Conservation (phyloP, 495 filamentous ascomycete genomes). For the Hypoxylon intermedium region DNA sequence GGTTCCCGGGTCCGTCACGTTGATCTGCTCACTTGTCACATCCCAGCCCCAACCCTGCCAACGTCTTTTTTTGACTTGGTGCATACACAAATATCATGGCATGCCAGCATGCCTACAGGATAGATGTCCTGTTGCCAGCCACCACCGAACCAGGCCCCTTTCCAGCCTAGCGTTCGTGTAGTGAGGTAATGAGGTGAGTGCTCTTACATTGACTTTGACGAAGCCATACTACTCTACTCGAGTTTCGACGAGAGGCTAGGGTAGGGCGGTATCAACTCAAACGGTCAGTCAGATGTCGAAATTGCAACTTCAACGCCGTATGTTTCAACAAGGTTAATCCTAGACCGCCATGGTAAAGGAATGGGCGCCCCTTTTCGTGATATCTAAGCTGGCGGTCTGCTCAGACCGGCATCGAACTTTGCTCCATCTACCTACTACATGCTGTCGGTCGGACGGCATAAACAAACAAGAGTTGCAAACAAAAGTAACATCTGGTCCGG, state of each 20-base stretch:
- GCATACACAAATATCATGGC: constrained; percentile 12
- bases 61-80: constrained; percentile 23
- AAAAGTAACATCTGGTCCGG: too few relatives aligned
- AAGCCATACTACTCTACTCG: neutral
- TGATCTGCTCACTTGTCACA: constrained; percentile 37
- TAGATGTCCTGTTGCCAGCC: too few relatives aligned
- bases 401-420: constrained; percentile 1
- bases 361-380: neutral
- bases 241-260: constrained; percentile 6
- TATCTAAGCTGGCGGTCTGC: neutral
- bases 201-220: neutral
- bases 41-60: constrained; percentile 27
- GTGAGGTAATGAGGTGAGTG: neutral
- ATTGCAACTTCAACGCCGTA: constrained; percentile 8
- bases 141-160: too few relatives aligned
- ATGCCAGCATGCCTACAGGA: constrained; percentile 18
- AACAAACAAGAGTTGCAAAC: too few relatives aligned
- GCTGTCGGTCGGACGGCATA: neutral
- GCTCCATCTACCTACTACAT: constrained; percentile 3
- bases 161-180: neutral
- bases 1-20: constrained; percentile 34
- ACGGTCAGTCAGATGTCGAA: constrained; percentile 1
- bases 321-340: constrained; percentile 23
- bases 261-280: neutral
- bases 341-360: constrained; percentile 3